These are phyloP conservation scores for Colletotrichum musae DNA, from an alignment of 2,329 filamentous ascomycete species.

Conservation along the genomic window DNA sequence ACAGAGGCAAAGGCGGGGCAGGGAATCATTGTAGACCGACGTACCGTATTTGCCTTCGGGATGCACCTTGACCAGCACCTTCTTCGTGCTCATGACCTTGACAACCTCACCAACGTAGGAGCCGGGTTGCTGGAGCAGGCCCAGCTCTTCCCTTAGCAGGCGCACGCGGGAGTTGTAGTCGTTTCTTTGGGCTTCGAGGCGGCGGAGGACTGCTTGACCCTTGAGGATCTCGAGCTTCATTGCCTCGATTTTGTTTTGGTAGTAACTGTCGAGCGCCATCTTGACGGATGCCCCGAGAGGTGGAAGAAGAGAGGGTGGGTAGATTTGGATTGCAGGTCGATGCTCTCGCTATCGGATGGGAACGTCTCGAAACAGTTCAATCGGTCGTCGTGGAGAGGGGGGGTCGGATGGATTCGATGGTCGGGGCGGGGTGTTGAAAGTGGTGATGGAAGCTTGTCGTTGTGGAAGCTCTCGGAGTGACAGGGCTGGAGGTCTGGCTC, in stretches of 20 bases:
- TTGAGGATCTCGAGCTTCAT: slow-evolving; percentile 99
- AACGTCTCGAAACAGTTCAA: slow-evolving; percentile 14
- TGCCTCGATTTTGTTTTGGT: slow-evolving; percentile 99
- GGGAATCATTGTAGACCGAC: slow-evolving; percentile 46
- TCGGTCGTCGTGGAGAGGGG: slow-evolving; percentile 8
- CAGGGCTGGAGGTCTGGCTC: slow-evolving; percentile 40
- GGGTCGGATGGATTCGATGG: slow-evolving; percentile 24
- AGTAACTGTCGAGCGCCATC: slow-evolving; percentile 99
- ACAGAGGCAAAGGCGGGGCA: background rate
- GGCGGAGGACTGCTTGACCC: slow-evolving; percentile 93
- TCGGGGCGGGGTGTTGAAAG: slow-evolving; percentile 25
- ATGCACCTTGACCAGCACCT: slow-evolving; percentile 98
- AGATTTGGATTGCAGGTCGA: background rate
- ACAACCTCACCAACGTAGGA: slow-evolving; percentile 99
- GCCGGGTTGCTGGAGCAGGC: slow-evolving; percentile 94
- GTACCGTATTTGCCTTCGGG: slow-evolving; percentile 99
- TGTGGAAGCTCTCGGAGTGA: slow-evolving; percentile 40
- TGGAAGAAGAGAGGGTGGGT: slow-evolving; percentile 40
- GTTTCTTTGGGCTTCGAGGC: slow-evolving; percentile 97
- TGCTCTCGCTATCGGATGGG: background rate
- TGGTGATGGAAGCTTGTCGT: slow-evolving; percentile 42
- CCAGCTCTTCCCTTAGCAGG: slow-evolving; percentile 93
- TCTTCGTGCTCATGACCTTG: slow-evolving; percentile 99
- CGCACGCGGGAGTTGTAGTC: slow-evolving; percentile 99
- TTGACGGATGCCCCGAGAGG: slow-evolving; percentile 56